Evolutionary conservation across 106 monocot species (phyloP).

Genomic region (Triglochin maritima): DNA sequence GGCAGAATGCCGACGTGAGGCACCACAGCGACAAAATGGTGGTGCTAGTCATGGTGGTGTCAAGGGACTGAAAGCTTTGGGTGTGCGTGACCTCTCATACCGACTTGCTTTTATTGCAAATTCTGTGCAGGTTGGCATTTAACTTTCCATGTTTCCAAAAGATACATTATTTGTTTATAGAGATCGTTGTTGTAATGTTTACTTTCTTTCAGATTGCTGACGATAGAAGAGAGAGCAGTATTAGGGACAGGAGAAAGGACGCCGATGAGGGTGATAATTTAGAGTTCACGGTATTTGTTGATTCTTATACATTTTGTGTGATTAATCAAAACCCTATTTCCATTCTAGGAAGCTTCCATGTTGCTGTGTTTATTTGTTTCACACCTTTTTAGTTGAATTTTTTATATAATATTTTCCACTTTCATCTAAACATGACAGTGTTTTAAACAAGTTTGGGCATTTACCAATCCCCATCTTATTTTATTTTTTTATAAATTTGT

Average conservation of each 20-base stretch:
- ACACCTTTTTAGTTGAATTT: background rate
- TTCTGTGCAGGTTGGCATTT: constrained; percentile 66
- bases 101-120: constrained; percentile 94
- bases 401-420: no score
- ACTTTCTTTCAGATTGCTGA: constrained; percentile 47
- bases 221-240: constrained; percentile 53
- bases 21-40: constrained; percentile 57
- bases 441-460: no score
- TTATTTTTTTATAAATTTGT: constrained; percentile 6
- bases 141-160: background rate
- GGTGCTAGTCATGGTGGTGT: constrained; percentile 74
- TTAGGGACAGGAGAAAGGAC: constrained; percentile 66
- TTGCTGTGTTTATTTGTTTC: background rate
- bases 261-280: constrained; percentile 62
- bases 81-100: constrained; percentile 89
- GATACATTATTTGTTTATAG: background rate
- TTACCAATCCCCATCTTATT: background rate
- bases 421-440: no score
- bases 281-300: constrained; percentile 70
- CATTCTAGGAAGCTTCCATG: background rate
- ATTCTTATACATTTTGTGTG: background rate
- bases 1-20: constrained; percentile 76
- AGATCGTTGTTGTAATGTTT: constrained; percentile 2
- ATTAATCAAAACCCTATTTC: background rate
- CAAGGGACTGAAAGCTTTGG: constrained; percentile 65